A percentile compares a stretch with the other conserved stretches of the same genome.
Evolutionary conservation across 805 yeast species (phyloP).

Genomic region (Pichia gijzeniarum): DNA sequence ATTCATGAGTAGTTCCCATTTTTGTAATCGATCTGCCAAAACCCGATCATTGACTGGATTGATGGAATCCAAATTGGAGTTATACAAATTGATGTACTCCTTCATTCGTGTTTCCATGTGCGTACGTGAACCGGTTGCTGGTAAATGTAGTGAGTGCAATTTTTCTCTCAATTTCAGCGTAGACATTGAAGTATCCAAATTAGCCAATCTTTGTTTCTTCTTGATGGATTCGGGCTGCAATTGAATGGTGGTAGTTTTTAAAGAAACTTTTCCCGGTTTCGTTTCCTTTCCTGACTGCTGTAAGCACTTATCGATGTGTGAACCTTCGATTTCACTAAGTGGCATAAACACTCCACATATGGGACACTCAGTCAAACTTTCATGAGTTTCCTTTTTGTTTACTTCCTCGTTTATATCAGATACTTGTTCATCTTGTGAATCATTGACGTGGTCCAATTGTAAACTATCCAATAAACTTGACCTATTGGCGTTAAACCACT

Average conservation of each 20-base stretch:
- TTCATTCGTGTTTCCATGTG: slow-evolving; percentile 66
- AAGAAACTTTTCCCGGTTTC: not conserved
- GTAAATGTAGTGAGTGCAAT: slow-evolving; percentile 46
- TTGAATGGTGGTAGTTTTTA: slow-evolving; percentile 4
- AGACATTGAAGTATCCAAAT: slow-evolving; percentile 55
- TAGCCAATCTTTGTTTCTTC: slow-evolving; percentile 40
- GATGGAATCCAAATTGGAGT: slow-evolving; percentile 71
- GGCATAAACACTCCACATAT: slow-evolving; percentile 54
- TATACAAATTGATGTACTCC: slow-evolving; percentile 72
- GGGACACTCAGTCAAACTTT: slow-evolving; percentile 53
- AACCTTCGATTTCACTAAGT: slow-evolving; percentile 45
- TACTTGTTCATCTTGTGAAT: slow-evolving; percentile 15
- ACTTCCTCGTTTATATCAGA: slow-evolving; percentile 23
- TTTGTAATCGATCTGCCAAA: slow-evolving; percentile 47
- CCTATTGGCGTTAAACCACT: slow-evolving; percentile 43
- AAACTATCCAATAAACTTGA: slow-evolving; percentile 32
- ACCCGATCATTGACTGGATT: slow-evolving; percentile 54
- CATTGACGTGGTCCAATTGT: slow-evolving; percentile 12
- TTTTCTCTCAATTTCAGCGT: slow-evolving; percentile 57
- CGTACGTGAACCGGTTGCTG: slow-evolving; percentile 55
- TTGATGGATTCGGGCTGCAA: slow-evolving; percentile 19
- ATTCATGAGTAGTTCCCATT: slow-evolving; percentile 53
- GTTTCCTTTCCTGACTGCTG: not conserved
- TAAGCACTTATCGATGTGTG: slow-evolving; percentile 61
- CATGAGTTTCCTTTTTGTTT: slow-evolving; percentile 15